Conservation (phyloP, 768 basidiomycete genomes). For the Suillus subalutaceus region DNA sequence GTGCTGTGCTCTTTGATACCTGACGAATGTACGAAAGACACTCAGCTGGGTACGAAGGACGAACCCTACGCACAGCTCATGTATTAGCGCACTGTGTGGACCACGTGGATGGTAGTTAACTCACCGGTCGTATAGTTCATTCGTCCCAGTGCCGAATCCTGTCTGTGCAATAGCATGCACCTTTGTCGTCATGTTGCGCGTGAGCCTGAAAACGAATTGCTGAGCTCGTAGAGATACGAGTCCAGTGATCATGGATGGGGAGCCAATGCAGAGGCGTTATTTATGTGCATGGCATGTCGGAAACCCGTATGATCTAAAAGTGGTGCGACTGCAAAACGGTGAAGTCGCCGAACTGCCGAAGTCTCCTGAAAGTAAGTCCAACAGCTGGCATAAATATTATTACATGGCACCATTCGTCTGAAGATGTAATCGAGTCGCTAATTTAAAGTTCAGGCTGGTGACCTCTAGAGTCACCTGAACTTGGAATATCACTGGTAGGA, state of each 20-base stretch:
- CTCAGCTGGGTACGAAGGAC: slow-evolving; percentile 78
- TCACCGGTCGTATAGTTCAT: slow-evolving; percentile 79
- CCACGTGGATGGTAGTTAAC: slow-evolving; percentile 4
- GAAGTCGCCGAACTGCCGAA: slow-evolving; percentile 6
- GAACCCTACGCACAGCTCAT: slow-evolving; percentile 48
- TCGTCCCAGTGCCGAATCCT: slow-evolving; percentile 82
- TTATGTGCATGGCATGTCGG: background rate
- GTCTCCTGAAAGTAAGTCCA: background rate
- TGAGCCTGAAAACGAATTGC: background rate
- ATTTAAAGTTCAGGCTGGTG: too few species aligned
- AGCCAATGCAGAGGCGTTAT: background rate
- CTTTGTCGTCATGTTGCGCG: slow-evolving; percentile 30
- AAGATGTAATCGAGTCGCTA: background rate
- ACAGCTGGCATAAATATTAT: too few species aligned
- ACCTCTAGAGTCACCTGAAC: too few species aligned
- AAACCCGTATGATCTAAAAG: slow-evolving; percentile 2
- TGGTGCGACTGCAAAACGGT: background rate
- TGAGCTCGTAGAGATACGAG: slow-evolving; percentile 1
- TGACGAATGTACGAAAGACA: slow-evolving; percentile 65
- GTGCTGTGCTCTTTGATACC: slow-evolving; percentile 38
- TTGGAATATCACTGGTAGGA: too few species aligned
- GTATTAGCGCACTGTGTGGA: background rate
- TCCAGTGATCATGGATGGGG: slow-evolving; percentile 1
- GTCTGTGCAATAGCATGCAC: slow-evolving; percentile 69
- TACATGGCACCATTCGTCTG: too few species aligned